Percentiles rank a stretch among this genome's conserved stretches.
phyloP scores from a whole-genome alignment of 2,329 filamentous ascomycete genomes.

The Cordyceps javanica region DNA sequence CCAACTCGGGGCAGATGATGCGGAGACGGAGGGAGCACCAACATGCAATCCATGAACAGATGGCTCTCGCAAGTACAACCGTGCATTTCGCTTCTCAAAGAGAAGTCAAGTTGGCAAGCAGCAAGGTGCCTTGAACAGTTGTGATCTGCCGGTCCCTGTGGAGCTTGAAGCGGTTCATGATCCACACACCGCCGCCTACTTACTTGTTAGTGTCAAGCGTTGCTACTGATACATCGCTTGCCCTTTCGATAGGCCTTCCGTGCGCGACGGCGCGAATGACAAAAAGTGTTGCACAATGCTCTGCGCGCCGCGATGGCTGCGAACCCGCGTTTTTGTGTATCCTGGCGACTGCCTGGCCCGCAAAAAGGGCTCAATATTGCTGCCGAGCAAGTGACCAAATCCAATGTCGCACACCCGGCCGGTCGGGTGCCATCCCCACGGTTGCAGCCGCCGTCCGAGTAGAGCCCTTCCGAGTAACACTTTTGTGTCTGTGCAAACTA shows the following conservation, averaged over 20 bases:
- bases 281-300: not conserved
- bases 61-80: not conserved
- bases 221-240: not conserved
- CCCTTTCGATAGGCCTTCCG: not conserved
- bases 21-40: not conserved
- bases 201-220: not conserved
- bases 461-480: not conserved
- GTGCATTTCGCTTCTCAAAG: not conserved
- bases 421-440: not conserved
- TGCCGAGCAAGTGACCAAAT: not conserved
- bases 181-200: conserved; percentile 5
- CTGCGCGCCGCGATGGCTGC: not conserved
- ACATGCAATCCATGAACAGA: not conserved
- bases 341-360: not conserved
- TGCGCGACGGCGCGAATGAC: not conserved
- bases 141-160: not conserved
- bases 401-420: not conserved
- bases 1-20: not conserved
- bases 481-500: not conserved
- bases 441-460: not conserved
- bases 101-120: too few species aligned
- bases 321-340: not conserved
- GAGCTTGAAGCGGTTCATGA: not conserved
- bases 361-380: not conserved
- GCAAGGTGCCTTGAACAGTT: not conserved